phyloP scores from a whole-genome alignment of 1,284 basidiomycete genomes.

The Moesziomyces sp. region DNA sequence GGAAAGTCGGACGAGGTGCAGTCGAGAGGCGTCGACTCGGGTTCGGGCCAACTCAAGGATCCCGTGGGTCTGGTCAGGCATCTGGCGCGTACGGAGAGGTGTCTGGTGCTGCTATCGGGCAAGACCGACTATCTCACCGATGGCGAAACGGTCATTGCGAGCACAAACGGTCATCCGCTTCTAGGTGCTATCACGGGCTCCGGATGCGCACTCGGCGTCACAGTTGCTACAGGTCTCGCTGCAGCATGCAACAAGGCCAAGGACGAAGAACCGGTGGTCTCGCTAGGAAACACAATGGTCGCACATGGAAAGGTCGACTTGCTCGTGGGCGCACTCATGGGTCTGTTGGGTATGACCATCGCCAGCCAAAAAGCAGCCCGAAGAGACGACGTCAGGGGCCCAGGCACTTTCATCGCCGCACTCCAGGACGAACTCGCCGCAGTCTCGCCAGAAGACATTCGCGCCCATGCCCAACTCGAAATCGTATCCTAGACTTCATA shows the following conservation, averaged over 20 bases:
- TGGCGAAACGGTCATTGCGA: slow-evolving; percentile 76
- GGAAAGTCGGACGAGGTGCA: slow-evolving; percentile 75
- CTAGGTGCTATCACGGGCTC: slow-evolving; percentile 87
- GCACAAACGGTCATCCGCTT: slow-evolving; percentile 81
- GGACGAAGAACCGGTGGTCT: neutral
- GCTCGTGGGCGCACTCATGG: slow-evolving; percentile 58
- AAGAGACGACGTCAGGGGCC: slow-evolving; percentile 79
- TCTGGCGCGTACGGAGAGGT: slow-evolving; percentile 81
- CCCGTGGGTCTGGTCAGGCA: slow-evolving; percentile 77
- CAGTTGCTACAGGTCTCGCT: slow-evolving; percentile 78
- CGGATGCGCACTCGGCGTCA: slow-evolving; percentile 86
- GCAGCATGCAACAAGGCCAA: slow-evolving; percentile 71
- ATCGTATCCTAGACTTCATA: slow-evolving; percentile 4
- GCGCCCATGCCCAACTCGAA: slow-evolving; percentile 21
- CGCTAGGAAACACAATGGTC: slow-evolving; percentile 43
- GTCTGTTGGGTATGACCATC: slow-evolving; percentile 82
- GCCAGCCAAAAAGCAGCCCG: slow-evolving; percentile 83
- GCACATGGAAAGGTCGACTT: slow-evolving; percentile 35
- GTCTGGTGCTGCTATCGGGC: slow-evolving; percentile 86
- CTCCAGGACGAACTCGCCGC: slow-evolving; percentile 80
- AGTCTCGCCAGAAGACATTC: slow-evolving; percentile 24
- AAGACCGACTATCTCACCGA: slow-evolving; percentile 86
- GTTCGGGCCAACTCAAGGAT: slow-evolving; percentile 80
- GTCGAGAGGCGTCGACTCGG: slow-evolving; percentile 88
- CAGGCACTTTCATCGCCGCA: slow-evolving; percentile 86